phyloP scores from a whole-genome alignment of 2,329 filamentous ascomycete genomes.

The Pseudogymnoascus sp. region DNA sequence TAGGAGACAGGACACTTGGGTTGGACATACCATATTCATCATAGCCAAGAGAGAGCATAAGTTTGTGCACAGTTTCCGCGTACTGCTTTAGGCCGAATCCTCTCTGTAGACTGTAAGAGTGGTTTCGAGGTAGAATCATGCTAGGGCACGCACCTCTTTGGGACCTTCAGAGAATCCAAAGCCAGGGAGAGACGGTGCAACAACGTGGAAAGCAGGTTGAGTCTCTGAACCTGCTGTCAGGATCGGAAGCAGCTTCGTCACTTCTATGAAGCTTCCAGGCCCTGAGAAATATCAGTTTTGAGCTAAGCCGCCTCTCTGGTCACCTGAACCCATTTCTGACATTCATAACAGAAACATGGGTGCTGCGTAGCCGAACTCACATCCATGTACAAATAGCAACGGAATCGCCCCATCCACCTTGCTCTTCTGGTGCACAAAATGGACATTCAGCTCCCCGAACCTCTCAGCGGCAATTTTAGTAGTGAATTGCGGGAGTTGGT shows the following conservation, averaged over 20 bases:
- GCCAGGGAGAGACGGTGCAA: constrained; percentile 50
- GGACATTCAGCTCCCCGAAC: constrained; percentile 53
- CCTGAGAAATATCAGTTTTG: constrained; percentile 23
- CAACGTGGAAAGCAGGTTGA: constrained; percentile 42
- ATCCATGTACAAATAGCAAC: constrained; percentile 58
- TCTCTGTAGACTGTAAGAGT: constrained; percentile 31
- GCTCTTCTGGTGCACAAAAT: constrained; percentile 55
- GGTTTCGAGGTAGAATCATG: neutral
- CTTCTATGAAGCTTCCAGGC: constrained; percentile 62
- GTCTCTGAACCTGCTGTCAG: constrained; percentile 26
- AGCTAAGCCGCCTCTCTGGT: neutral
- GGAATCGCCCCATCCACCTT: constrained; percentile 48
- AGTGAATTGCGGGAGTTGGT: constrained; percentile 24
- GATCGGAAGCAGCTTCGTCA: constrained; percentile 50
- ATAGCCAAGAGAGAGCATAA: constrained; percentile 64
- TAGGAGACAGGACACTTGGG: neutral
- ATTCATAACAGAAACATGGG: neutral
- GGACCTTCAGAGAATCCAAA: constrained; percentile 40
- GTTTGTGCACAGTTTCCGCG: constrained; percentile 55
- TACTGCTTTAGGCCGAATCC: constrained; percentile 55
- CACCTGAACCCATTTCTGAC: neutral
- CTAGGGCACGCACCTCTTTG: constrained; percentile 14
- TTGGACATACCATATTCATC: constrained; percentile 38
- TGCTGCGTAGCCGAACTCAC: constrained; percentile 25
- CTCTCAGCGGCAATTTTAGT: constrained; percentile 40